Evolutionary conservation across 352 stramenopile genomes (phyloP), one percentile per base, ranked within the genome.

Genomic region (Phytophthora tubulina): DNA sequence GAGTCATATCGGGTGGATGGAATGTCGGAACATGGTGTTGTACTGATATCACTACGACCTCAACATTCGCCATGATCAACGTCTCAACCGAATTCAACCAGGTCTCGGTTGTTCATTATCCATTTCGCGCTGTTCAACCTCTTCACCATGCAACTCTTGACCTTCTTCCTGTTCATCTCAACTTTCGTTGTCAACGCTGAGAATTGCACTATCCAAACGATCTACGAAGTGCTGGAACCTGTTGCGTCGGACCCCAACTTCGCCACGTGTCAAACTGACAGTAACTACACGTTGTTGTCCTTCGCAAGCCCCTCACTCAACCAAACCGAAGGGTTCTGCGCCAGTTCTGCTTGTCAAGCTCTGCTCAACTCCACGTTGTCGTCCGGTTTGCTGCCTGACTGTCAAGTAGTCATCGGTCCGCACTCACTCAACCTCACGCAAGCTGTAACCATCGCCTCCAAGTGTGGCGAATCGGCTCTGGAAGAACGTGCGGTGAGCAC

Each of bases 261-360:
- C 50, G 31, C 45, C 10, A 42, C 36, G 17, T 78, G 66, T 33
- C 58, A 72, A 39, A 31, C 41, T 13, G 66, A 78, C n/a, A 75
- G 48, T 36, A 78, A 72, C 67, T 67, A 72, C 55, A 70, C 66
- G 30, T 31, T 69, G 44, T 13, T 67, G 56, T 41, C 66, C 4
- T 55, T 67, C 14, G 10, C 15, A 8, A 31, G 13, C 33, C 67
- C 61, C 3, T 66, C 55, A 14, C 30, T 41, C 30, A 54, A 44
- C 17, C 66, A 75, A 17, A 66, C 33, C 13, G 27, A 15, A 7
- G 67, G 31, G 10, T 69, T 75, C 35, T 78, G 72, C 38, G 21
- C 56, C 36, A 78, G 72, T 27, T 66, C 44, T 31, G 72, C 72
- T 5, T 78, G 72, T 30, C 72, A 72, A 50, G n/a, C 46, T 38